Base-by-base conservation (phyloP, 257 asterid genomes). In the Nicotiana tomentosiformis region DNA sequence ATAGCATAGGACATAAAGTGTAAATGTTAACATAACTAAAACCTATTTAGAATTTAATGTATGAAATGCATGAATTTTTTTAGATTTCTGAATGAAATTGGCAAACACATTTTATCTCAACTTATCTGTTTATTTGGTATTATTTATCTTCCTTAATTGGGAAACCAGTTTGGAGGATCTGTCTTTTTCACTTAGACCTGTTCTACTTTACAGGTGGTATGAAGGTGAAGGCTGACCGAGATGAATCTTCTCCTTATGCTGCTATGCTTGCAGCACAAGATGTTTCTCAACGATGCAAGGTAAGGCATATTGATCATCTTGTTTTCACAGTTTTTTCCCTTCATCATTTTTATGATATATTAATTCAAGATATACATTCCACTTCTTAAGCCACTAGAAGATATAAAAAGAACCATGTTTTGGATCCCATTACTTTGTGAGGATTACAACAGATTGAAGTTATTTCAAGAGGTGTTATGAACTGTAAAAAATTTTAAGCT, bases 221-320 rank as follows among this genome's bases (percentile, higher is more conserved):
- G 97, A 94, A 94, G 86, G 98, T 94, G 66, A 94, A 94, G 87
- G 97, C 97, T 82, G 97, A 94, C 78, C 89, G 98, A 82, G 98
- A 95, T 87, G 98, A 95, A 78, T 95, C 98, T 32, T 95, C 98
- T 80, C 98, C 98, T 2, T 94, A 94, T 83, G 98, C 97, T 2
- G 98, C 98, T 86, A 94, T 94, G 98, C 97, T 94, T 93, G 98
- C 97, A 12, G 97, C 98, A 18, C 98, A 93, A 82, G 98, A 94
- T 84, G 92, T 94, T 65, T 85, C 98, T 49, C 91, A 86, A 77
- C 87, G 98, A 89, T 95, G 98, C 98, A 95, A 95, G 98, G 97
- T 94, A 7, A 26, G 8, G 51, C 1, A 15, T 26, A 74, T 51
- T 26, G 35, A 10, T 43, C 58, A 43, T 35, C 26, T 29, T 20